Evolutionary conservation across 164 flowering plant species (phyloP), one percentile per base, ranked within the genome.

Genomic region (Macadamia tetraphylla): DNA sequence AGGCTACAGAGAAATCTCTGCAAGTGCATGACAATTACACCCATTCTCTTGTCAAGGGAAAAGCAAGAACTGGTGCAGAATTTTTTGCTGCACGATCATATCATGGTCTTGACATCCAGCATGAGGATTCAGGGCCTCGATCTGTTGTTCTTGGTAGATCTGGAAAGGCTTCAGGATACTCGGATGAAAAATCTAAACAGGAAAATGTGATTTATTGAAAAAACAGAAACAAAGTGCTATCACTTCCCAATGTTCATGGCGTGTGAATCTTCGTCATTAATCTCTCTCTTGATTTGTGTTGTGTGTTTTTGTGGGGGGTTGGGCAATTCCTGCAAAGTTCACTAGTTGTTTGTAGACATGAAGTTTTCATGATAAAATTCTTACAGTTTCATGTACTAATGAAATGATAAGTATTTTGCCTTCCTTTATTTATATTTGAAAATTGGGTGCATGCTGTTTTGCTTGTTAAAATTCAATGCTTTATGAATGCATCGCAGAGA

Each of bases 91-190:
- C 78, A 10, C 82, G 98, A 67, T 81, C 97, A 7, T 91, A 83
- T 72, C 96, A 83, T 9, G 98, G 98, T 69, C 89, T 94, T 53
- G 96, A 91, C 4, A 79, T 91, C 65, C 75, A 76, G 29, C 43
- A 59, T 52, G 74, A 76, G 30, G 66, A 72, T 51, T 61, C 85
- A 32, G 44, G 42, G 29, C 86, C 97, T 2, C 80, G 73, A 66
- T 71, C 86, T 49, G 78, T 76, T 73, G 52, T 83, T 40, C 73
- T 78, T 31, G 98, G 97, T 4, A 80, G 89, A 81, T 81, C 87
- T 51, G 98, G 98, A 44, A 94, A 77, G 78, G 97, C 98, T 40
- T 82, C 92, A 8, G 91, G 93, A 1, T 94, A 94, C 51, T 65
- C 73, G n/a, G 83, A 84, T 49, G 98, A 94, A 83, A 87, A 70